A percentile compares a stretch with the other conserved stretches of the same genome.
These are phyloP conservation scores for Citrus reticulata DNA, from an alignment of 345 rosid species.

Conservation along the genomic window DNA sequence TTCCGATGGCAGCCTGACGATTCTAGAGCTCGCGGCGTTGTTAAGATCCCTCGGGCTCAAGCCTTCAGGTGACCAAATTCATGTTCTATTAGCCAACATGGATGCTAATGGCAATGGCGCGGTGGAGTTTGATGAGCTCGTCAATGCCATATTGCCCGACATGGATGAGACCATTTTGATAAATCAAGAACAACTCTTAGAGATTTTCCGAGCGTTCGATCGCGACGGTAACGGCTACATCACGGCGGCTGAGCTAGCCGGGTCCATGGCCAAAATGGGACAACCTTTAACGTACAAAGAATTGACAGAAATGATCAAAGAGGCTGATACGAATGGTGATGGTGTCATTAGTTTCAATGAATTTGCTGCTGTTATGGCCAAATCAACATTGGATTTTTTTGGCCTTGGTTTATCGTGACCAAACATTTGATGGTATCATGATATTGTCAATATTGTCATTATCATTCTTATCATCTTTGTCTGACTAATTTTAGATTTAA, in stretches of 20 bases:
- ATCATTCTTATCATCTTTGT: neutral
- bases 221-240: conserved; percentile 81
- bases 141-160: conserved; percentile 54
- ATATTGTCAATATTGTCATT: neutral
- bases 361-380: conserved; percentile 73
- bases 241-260: conserved; percentile 72
- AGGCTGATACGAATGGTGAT: conserved; percentile 78
- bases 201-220: conserved; percentile 65
- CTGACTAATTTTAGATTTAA: neutral
- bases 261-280: conserved; percentile 88
- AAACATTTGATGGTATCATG: conserved; percentile 1
- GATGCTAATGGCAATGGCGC: conserved; percentile 79
- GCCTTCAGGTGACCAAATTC: conserved; percentile 79
- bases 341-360: conserved; percentile 77
- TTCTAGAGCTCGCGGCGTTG: conserved; percentile 83
- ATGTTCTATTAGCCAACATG: conserved; percentile 59
- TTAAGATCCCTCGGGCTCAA: conserved; percentile 69
- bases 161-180: conserved; percentile 45
- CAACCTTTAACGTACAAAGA: conserved; percentile 73
- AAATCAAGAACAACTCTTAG: conserved; percentile 56
- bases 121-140: conserved; percentile 76
- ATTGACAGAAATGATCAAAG: conserved; percentile 68
- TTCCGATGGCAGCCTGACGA: conserved; percentile 84
- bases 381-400: conserved; percentile 48
- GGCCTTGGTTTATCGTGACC: conserved; percentile 34